phyloP scores from a whole-genome alignment of 75 land plant species.

The Picea glauca region DNA sequence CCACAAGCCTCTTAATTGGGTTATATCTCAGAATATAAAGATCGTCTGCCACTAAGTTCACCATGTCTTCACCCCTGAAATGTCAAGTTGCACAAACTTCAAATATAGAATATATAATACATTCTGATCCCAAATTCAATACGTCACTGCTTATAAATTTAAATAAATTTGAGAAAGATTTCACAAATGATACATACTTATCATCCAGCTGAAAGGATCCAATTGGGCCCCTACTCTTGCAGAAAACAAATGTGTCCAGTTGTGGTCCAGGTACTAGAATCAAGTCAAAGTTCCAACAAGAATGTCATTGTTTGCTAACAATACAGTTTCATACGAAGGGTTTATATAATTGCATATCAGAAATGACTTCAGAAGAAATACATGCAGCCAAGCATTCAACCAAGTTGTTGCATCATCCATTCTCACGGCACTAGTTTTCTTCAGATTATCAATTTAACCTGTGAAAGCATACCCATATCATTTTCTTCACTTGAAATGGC shows the following conservation, averaged over 20 bases:
- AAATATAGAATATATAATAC: not conserved
- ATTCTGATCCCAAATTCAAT: not conserved
- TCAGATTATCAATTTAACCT: not conserved
- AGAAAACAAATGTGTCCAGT: constrained; percentile 80
- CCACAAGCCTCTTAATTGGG: constrained; percentile 64
- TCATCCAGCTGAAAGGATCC: constrained; percentile 87
- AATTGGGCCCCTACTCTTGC: constrained; percentile 59
- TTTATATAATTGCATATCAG: not conserved
- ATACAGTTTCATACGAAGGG: not conserved
- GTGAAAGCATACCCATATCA: constrained; percentile 75
- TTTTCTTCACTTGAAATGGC: constrained; percentile 84
- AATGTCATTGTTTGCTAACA: not conserved
- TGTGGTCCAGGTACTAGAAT: constrained; percentile 71
- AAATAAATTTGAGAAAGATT: not conserved
- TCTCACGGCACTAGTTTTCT: not conserved
- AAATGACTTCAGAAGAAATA: not conserved
- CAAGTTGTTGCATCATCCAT: not conserved
- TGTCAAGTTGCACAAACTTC: not conserved
- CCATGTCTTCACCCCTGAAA: constrained; percentile 64
- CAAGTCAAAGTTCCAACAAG: not conserved
- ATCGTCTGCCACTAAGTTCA: constrained; percentile 68
- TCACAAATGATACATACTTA: constrained; percentile 27
- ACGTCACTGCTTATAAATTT: not conserved
- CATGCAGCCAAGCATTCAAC: not conserved
- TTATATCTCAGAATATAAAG: constrained; percentile 80